Evolutionary conservation across 352 stramenopile genomes (phyloP), one percentile per base, ranked within the genome.

Genomic region (Globisporangium irregulare): DNA sequence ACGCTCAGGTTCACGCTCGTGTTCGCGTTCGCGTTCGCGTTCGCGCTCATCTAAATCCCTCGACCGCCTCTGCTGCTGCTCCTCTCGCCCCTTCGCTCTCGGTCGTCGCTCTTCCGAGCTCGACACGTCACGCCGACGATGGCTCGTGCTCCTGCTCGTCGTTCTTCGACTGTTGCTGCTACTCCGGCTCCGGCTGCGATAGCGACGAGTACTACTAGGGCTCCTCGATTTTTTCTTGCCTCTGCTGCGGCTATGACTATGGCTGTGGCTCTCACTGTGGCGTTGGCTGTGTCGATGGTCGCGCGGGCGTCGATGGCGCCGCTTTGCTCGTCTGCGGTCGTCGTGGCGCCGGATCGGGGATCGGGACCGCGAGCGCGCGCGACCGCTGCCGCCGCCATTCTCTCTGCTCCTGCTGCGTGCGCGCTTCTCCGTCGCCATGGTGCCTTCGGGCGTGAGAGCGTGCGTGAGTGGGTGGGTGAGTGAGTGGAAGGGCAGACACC

Each of bases 351-450:
- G 32, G 9, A 22, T 50, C 12, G 32, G n/a, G 18, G 29, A 46
- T 10, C 55, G 3, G 1, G 56, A 62, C 32, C 55, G 55, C 15
- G 27, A 60, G 2, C 32, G 56, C 56, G 56, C 29, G n/a, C 56
- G 56, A 22, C 18, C 4, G 29, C 9, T 8, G 8, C 15, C 25
- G 7, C 7, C 29, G 32, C 56, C 25, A 15, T 38, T 62, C 56
- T 62, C 56, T 24, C 32, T 25, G 9, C 56, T 62, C n/a, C 56
- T 62, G 32, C 56, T 62, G 32, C 56, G 56, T n/a, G 36, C 12
- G n/a, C 32, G 32, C 56, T 62, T 62, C n/a, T 62, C 56, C 56
- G 56, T 62, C n/a, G 56, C 56, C 56, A 62, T 62, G 20, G 56
- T 18, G 25, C 29, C 4, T 58, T 18, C 25, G 20, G 12, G 20